Evolutionary conservation across 208 protist genomes (phyloP), one percentile per base, ranked within the genome.

Genomic region (Acanthamoeba triangularis): DNA sequence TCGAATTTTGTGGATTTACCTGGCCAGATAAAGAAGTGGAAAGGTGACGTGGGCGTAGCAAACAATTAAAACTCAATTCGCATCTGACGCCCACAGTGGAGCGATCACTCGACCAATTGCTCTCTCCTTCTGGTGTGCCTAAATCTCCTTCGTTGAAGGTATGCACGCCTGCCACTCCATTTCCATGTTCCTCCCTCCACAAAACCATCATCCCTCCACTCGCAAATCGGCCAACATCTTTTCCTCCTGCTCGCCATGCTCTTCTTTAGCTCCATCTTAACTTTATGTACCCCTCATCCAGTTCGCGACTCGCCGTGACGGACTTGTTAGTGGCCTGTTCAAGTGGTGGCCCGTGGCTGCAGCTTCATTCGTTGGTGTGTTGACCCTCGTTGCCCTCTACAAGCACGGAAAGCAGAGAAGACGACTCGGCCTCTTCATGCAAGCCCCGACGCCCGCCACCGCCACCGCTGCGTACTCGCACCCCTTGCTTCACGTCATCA

Each of bases 401-500:
- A 84, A 84, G 76, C 76, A 54, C 76, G 76, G 76, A 84, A 47
- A 84, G 54, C 30, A 84, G 76, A 47, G 76, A 56, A 16, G 41
- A 28, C 13, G 41, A 8, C n/a, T 84, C 2, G 37, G 41, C 35
- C 33, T 84, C 76, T 2, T 54, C 41, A 84, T 84, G 76, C 8
- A 47, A 30, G 44, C 44, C n/a, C 7, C 76, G 6, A 18, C 76
- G 6, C 47, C 13, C 41, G 6, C 35, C 16, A 3, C 4, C 28
- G 37, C 33, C 6, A 37, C 28, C 35, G 37, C 76, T 20, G 6
- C 16, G 16, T 49, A 41, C 33, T 7, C 49, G 49, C 33, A 47
- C 28, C 41, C 47, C 76, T 84, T 37, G 13, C 47, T 18, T 18
- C 52, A 16, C 16, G 7, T 7, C 52, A 7, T 59, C 52, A 59